Conservation (phyloP, 805 yeast species). For the Kodamaea nitidulidarum region DNA sequence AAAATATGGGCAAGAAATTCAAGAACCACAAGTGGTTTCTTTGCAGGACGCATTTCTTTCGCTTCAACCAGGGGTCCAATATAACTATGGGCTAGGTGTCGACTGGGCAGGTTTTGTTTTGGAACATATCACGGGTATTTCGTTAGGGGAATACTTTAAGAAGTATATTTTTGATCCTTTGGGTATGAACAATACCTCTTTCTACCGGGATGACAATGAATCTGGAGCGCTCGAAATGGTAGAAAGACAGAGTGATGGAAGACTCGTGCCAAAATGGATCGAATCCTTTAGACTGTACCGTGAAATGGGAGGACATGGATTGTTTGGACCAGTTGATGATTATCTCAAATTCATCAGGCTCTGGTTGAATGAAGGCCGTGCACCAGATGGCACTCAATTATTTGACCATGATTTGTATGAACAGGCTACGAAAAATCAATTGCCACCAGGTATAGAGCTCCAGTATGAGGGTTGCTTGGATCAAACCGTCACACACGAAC, state of each 20-base stretch:
- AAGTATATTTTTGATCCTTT: slow-evolving; percentile 29
- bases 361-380: slow-evolving; percentile 38
- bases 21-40: background rate
- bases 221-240: background rate
- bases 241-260: background rate
- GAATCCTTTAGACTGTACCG: slow-evolving; percentile 19
- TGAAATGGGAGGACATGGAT: slow-evolving; percentile 43
- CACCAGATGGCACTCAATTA: slow-evolving; percentile 32
- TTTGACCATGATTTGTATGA: slow-evolving; percentile 26
- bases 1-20: background rate
- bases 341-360: slow-evolving; percentile 35
- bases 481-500: background rate
- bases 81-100: slow-evolving; percentile 33
- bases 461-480: slow-evolving; percentile 17
- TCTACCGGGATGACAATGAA: background rate
- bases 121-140: slow-evolving; percentile 28
- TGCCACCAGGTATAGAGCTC: slow-evolving; percentile 22
- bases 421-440: slow-evolving; percentile 31
- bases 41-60: background rate
- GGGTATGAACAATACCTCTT: slow-evolving; percentile 10
- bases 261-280: background rate
- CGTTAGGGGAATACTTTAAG: slow-evolving; percentile 29
- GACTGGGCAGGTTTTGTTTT: slow-evolving; percentile 39
- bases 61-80: slow-evolving; percentile 36
- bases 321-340: slow-evolving; percentile 34